Evolutionary conservation across 1,284 basidiomycete species (phyloP), one percentile per base, ranked within the genome.

Genomic region (Ceratobasidium sp.): DNA sequence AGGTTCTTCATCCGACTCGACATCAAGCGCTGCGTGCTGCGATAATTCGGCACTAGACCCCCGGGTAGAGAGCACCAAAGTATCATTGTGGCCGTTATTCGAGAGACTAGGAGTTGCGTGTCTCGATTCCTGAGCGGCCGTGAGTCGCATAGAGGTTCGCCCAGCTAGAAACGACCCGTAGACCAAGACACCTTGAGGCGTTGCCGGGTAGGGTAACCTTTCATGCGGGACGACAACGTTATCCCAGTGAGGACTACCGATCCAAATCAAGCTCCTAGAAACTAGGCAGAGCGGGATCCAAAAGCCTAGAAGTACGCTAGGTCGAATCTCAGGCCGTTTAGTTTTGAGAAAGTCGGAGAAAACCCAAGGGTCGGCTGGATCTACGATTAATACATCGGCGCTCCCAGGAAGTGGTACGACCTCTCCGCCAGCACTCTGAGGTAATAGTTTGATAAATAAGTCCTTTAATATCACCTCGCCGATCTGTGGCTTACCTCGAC

Each of bases 141-240:
- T 11, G 11, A 5, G 11, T 41, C 36, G 36, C 36, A 41, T 41
- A n/a, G 41, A 62, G n/a, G 41, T 17, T 15, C 41, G 41, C 15
- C 69, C 69, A 41, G 69, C 69, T 1, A 72, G 44, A 24, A 72
- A 72, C n/a, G 41, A 72, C 2, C 56, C 27, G 29, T 62, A 72
- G 14, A 48, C 45, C 7, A 31, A 9, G 29, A 72, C 27, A 1
- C 69, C 69, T 24, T 29, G 45, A 17, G 69, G 69, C 15, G 51
- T 36, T 11, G 17, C 22, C 29, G 69, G 57, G 31, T 62, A 60
- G n/a, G 69, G 31, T 15, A 59, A 6, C 22, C 48, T 27, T 22
- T 72, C 69, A 14, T 48, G 24, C 8, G 69, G 69, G 14, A 72
- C 27, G 19, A 36, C 14, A 1, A 72, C 69, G 9, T 59, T 19